Evolutionary conservation across 345 rosid species (phyloP).

Genomic region (Dovyalis caffra): DNA sequence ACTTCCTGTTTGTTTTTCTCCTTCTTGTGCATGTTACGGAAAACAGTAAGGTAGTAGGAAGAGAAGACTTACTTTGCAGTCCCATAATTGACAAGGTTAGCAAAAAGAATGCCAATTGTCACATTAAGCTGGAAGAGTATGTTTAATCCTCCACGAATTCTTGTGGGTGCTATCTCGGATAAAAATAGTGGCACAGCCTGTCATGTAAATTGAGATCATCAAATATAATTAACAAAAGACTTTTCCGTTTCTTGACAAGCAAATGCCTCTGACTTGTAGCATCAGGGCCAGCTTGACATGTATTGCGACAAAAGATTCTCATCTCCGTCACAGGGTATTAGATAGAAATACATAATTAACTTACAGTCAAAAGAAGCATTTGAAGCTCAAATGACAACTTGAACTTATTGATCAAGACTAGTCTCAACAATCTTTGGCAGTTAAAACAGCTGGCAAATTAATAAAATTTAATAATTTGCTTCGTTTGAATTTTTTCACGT

Average conservation of each 20-base stretch:
- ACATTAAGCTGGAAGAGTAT: conserved; percentile 91
- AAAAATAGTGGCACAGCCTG: conserved; percentile 93
- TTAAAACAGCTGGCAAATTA: neutral
- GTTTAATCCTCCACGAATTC: conserved; percentile 88
- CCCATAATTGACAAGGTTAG: conserved; percentile 86
- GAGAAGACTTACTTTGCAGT: conserved; percentile 66
- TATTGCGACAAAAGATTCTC: too few species aligned
- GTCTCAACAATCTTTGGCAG: conserved; percentile 8
- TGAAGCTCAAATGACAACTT: neutral
- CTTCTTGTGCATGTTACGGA: neutral
- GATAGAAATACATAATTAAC: neutral
- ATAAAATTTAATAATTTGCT: neutral
- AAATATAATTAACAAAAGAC: neutral
- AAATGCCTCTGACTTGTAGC: too few species aligned
- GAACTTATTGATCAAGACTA: neutral
- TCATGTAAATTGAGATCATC: neutral
- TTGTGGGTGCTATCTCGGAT: conserved; percentile 95
- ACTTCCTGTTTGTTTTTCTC: neutral
- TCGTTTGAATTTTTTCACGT: neutral
- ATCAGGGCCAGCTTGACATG: too few species aligned
- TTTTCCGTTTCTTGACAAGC: neutral
- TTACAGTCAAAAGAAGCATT: neutral
- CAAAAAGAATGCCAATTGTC: conserved; percentile 92
- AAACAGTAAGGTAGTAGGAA: neutral
- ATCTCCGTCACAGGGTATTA: too few species aligned